Evolutionary conservation across 2,329 filamentous ascomycete genomes (phyloP).

Genomic region (Tolypocladium capitatum): DNA sequence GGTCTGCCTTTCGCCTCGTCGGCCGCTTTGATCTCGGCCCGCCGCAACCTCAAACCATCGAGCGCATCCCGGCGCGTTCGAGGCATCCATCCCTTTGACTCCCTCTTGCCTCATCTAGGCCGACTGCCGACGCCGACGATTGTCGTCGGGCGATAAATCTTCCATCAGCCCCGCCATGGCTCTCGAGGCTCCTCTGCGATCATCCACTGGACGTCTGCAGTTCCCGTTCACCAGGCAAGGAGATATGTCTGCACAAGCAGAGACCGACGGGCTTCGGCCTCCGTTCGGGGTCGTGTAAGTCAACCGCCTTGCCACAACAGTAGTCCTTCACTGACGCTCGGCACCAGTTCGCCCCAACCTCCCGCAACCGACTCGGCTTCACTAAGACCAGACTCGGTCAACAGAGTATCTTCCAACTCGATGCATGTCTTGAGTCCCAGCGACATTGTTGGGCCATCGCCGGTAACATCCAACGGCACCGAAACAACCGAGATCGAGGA

Average conservation of each 20-base stretch:
- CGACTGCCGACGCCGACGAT: not conserved
- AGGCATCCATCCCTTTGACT: conserved; percentile 11
- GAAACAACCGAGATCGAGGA: conserved; percentile 77
- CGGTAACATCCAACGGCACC: conserved; percentile 75
- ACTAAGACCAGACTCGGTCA: conserved; percentile 37
- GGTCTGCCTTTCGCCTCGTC: not conserved
- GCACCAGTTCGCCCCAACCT: conserved; percentile 21
- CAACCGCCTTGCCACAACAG: not conserved
- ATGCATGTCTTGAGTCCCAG: conserved; percentile 49
- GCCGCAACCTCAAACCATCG: not conserved
- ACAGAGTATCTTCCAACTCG: conserved; percentile 33
- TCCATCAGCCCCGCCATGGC: conserved; percentile 14
- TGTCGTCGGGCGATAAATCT: not conserved
- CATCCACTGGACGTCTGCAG: conserved; percentile 40
- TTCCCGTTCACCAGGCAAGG: conserved; percentile 28
- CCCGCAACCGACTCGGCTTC: conserved; percentile 28
- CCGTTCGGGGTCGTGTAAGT: conserved; percentile 40
- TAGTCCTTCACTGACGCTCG: not conserved
- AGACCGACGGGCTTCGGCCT: conserved; percentile 34
- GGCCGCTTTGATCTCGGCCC: not conserved
- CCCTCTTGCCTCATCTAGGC: not conserved
- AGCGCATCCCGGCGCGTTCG: conserved; percentile 5
- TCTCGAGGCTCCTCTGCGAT: conserved; percentile 42
- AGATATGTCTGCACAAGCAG: conserved; percentile 41
- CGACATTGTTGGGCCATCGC: conserved; percentile 66